These are phyloP conservation scores for Quercus variabilis DNA, from an alignment of 306 rosid genomes.

Conservation along the genomic window DNA sequence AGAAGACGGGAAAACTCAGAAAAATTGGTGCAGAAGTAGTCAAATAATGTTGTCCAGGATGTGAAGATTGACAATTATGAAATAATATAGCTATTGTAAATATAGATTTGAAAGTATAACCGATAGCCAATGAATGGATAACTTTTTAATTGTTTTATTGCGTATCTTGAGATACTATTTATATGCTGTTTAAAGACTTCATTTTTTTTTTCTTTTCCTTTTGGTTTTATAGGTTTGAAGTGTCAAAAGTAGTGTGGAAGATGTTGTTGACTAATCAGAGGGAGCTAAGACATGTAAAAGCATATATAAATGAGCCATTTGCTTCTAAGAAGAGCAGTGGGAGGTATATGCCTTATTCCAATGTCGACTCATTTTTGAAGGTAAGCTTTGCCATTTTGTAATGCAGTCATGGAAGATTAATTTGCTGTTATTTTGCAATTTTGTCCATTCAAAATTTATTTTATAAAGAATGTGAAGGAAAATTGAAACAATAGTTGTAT, in stretches of 20 bases:
- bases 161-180: constrained; percentile 1
- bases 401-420: too few species aligned
- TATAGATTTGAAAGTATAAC: neutral
- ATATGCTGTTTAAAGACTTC: constrained; percentile 6
- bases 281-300: constrained; percentile 33
- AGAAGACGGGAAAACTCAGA: neutral
- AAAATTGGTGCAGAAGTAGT: neutral
- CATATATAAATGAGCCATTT: constrained; percentile 35
- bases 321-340: constrained; percentile 40
- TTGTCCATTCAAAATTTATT: too few species aligned
- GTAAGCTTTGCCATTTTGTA: constrained; percentile 16
- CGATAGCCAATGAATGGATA: neutral
- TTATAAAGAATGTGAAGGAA: too few species aligned
- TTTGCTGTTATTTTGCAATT: too few species aligned
- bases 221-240: constrained; percentile 40
- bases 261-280: constrained; percentile 32
- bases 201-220: neutral
- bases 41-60: neutral
- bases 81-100: neutral
- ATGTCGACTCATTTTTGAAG: constrained; percentile 63
- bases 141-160: neutral
- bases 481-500: too few species aligned
- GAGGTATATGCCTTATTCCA: constrained; percentile 52
- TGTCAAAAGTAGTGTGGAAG: constrained; percentile 47
- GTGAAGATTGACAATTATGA: neutral